Conservation (phyloP, 1,284 basidiomycete genomes). For the Puccinia brachypodii region DNA sequence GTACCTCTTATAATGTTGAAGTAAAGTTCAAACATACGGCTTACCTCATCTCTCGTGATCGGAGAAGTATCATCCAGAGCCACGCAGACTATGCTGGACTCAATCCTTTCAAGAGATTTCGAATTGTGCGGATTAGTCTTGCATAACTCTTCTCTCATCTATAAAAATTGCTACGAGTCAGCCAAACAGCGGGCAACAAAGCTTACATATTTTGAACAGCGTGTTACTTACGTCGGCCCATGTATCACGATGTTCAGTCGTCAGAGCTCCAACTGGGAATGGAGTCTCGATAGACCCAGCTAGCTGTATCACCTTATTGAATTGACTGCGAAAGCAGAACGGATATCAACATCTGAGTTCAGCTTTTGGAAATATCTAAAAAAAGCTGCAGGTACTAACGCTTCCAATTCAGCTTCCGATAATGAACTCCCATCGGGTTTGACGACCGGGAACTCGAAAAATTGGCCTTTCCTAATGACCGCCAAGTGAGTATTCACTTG, state of each 20-base stretch:
- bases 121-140: constrained; percentile 69
- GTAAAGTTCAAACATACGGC: neutral
- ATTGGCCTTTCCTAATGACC: constrained; percentile 86
- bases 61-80: constrained; percentile 79
- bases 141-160: constrained; percentile 68
- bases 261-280: constrained; percentile 74
- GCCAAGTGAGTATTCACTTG: constrained; percentile 79
- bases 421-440: constrained; percentile 67
- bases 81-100: constrained; percentile 83
- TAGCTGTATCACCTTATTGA: constrained; percentile 71
- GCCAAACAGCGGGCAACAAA: neutral
- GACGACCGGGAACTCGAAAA: constrained; percentile 74
- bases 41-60: constrained; percentile 73
- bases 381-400: constrained; percentile 58
- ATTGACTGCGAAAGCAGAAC: constrained; percentile 63
- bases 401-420: constrained; percentile 74
- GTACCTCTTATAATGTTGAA: neutral
- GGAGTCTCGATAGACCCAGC: constrained; percentile 64
- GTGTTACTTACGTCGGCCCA: constrained; percentile 74
- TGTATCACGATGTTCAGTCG: constrained; percentile 81
- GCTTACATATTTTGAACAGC: neutral
- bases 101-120: constrained; percentile 73
- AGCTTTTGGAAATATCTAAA: neutral
- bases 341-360: neutral
- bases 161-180: neutral